phyloP scores from a whole-genome alignment of 495 filamentous ascomycete species.

The Xanthoparmelia taractica region DNA sequence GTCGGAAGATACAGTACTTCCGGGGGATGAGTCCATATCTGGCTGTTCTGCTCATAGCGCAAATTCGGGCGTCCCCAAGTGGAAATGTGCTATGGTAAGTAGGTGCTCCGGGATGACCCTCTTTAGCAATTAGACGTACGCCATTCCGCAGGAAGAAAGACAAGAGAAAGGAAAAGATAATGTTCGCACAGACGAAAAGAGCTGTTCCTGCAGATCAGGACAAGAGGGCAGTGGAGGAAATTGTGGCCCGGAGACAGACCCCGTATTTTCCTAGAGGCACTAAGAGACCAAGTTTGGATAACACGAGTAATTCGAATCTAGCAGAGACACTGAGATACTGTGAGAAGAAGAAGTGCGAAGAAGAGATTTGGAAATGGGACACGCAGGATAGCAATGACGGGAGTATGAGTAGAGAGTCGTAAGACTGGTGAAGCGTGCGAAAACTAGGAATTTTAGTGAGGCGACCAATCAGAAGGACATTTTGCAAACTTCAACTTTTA shows the following conservation, averaged over 20 bases:
- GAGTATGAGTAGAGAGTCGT: neutral
- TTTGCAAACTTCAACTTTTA: neutral
- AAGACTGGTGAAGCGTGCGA: neutral
- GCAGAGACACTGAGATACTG: constrained; percentile 5
- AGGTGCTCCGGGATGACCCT: neutral
- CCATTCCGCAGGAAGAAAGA: constrained; percentile 3
- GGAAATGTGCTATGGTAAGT: constrained; percentile 1
- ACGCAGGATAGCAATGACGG: neutral
- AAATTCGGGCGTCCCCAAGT: neutral
- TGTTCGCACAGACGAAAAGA: constrained; percentile 6
- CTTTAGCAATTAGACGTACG: neutral
- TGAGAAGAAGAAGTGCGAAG: too few species aligned
- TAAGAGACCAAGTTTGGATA: constrained; percentile 8
- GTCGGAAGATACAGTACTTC: constrained; percentile 23
- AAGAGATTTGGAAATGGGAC: neutral
- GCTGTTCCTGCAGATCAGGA: constrained; percentile 4
- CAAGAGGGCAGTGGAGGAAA: constrained; percentile 9
- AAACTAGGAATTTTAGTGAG: neutral
- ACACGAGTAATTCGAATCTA: constrained; percentile 3
- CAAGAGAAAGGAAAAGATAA: constrained; percentile 4
- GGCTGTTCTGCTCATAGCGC: constrained; percentile 6
- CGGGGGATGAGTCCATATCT: constrained; percentile 21
- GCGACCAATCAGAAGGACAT: neutral
- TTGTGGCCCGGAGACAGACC: neutral
- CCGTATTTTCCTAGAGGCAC: neutral